Conservation (phyloP, 1,139 yeast species). For the Yamadazyma diospyri region DNA sequence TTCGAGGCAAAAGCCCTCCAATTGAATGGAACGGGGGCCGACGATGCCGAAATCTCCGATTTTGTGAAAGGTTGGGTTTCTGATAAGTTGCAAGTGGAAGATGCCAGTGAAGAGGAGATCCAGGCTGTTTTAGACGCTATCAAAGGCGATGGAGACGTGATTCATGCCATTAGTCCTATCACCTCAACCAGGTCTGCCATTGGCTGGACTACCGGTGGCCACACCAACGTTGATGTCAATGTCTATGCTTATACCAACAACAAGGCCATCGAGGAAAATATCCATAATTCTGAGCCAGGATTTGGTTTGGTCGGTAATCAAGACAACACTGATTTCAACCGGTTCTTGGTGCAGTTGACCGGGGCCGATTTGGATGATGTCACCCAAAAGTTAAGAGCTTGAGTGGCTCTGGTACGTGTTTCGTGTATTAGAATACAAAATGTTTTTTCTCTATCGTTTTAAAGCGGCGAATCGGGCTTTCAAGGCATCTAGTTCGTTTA, state of each 20-base stretch:
- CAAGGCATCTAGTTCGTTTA: constrained; percentile 38
- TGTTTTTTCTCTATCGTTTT: constrained; percentile 20
- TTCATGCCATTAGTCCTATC: constrained; percentile 30
- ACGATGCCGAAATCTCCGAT: constrained; percentile 27
- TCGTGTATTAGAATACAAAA: constrained; percentile 26
- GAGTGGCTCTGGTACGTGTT: no score
- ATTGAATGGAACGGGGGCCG: constrained; percentile 21
- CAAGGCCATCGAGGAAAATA: constrained; percentile 31
- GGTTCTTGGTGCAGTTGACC: constrained; percentile 58
- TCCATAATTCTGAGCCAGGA: constrained; percentile 28
- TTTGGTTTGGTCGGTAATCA: constrained; percentile 66
- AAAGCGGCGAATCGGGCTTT: constrained; percentile 48
- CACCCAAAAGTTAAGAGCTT: constrained; percentile 25
- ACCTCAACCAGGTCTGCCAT: constrained; percentile 69
- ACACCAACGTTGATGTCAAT: constrained; percentile 85
- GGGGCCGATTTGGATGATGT: constrained; percentile 50
- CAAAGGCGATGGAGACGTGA: constrained; percentile 11
- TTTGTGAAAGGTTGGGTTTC: constrained; percentile 52
- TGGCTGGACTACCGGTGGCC: constrained; percentile 92
- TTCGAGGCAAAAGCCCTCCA: constrained; percentile 34
- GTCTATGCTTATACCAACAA: constrained; percentile 71
- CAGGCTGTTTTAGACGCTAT: constrained; percentile 20
- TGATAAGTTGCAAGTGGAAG: constrained; percentile 56
- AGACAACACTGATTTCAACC: constrained; percentile 81
- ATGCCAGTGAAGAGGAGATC: constrained; percentile 51